Evolutionary conservation across 2,329 filamentous ascomycete species (phyloP), one percentile per base, ranked within the genome.

Genomic region (Arthroderma sp.): DNA sequence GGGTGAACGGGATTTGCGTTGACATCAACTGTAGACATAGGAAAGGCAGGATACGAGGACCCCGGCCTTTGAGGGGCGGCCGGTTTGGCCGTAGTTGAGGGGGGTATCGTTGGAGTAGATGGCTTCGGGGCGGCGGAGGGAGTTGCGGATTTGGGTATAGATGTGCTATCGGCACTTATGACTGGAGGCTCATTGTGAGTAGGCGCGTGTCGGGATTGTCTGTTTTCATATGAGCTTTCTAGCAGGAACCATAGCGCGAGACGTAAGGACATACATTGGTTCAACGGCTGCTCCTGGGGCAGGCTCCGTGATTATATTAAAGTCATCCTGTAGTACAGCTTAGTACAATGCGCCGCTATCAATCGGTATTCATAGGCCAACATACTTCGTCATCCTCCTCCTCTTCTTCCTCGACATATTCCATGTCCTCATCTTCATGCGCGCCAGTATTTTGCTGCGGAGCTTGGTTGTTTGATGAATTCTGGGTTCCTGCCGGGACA

Each of bases 1-100:
- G 83, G 79, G 61, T 93, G 88, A 2, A 83, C 68, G 0, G 91
- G 89, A 50, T 87, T 84, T 3, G 75, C 82, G 61, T 93, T 79
- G 44, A 95, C 76, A 57, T 96, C 85, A 50, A 96, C 76, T 40
- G 78, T 88, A 8, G 87, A 94, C 47, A 82, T 88, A 36, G 71
- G 74, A 29, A 77, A 63, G 34, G 74, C 82, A 68, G 62, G 86
- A 68, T 61, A 91, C 69, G 53, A 80, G 67, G 77, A 75, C 41
- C 78, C 75, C 49, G 70, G 63, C 67, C 73, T 63, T 67, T 77
- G 59, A 36, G 59, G 55, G 48, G 55, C 56, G 47, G 56, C 53
- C 42, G 63, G 63, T 49, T 58, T 63, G 43, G 61, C 57, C 31
- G 56, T 30, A 58, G 51, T 10, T 57, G 55, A 22, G 58, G 56